A percentile compares a stretch with the other conserved stretches of the same genome.
Evolutionary conservation across 2,329 filamentous ascomycete genomes (phyloP).

Genomic region (Fusarium sp.): DNA sequence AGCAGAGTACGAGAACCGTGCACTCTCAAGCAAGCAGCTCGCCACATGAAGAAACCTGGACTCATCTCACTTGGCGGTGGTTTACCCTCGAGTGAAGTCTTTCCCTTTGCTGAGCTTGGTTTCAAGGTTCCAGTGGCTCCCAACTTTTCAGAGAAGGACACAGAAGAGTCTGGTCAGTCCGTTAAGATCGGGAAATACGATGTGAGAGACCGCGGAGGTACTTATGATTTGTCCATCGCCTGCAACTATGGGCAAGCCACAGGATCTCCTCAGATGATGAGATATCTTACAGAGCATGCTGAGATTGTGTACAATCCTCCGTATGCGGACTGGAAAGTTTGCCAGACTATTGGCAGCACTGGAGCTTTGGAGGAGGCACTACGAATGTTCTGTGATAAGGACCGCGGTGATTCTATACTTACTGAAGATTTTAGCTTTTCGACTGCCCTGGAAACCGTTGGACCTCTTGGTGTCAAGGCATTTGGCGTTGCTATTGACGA

Average conservation of each 20-base stretch:
- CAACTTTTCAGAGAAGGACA: slow-evolving; percentile 79
- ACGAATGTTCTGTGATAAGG: slow-evolving; percentile 81
- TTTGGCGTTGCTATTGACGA: slow-evolving; percentile 68
- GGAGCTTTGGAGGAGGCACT: slow-evolving; percentile 87
- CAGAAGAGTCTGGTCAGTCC: slow-evolving; percentile 70
- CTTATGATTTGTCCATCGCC: slow-evolving; percentile 84
- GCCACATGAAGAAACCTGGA: slow-evolving; percentile 83
- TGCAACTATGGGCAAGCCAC: slow-evolving; percentile 94
- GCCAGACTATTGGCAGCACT: slow-evolving; percentile 88
- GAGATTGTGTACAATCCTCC: slow-evolving; percentile 90
- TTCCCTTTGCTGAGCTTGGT: slow-evolving; percentile 86
- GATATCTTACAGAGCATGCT: slow-evolving; percentile 95
- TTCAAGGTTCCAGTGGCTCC: slow-evolving; percentile 80
- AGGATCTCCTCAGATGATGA: slow-evolving; percentile 87
- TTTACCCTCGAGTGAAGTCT: slow-evolving; percentile 88
- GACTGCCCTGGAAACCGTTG: slow-evolving; percentile 73
- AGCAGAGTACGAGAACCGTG: slow-evolving; percentile 73
- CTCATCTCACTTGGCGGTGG: slow-evolving; percentile 95
- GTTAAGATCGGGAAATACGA: slow-evolving; percentile 88
- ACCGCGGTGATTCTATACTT: slow-evolving; percentile 81
- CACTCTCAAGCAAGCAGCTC: slow-evolving; percentile 87
- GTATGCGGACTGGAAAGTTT: slow-evolving; percentile 91
- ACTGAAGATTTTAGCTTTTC: slow-evolving; percentile 95
- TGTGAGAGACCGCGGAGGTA: slow-evolving; percentile 69
- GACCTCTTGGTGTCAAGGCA: slow-evolving; percentile 66